Conservation (phyloP, 495 filamentous ascomycete genomes). For the Xylaria venustula region DNA sequence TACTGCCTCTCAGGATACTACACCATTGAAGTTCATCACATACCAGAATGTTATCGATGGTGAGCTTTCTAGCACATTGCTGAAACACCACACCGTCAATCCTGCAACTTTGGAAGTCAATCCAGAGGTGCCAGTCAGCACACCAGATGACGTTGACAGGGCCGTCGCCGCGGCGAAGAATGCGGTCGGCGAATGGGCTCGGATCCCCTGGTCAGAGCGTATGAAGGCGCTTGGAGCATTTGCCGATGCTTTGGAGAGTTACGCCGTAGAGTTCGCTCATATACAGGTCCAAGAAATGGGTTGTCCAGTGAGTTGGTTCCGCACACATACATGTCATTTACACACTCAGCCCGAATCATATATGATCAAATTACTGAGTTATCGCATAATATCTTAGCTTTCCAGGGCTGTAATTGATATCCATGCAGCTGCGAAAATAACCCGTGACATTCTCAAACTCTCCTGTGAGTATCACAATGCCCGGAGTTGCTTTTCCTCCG, state of each 20-base stretch:
- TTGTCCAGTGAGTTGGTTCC: not conserved
- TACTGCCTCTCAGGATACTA: not conserved
- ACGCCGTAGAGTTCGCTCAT: not conserved
- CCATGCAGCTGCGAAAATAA: not conserved
- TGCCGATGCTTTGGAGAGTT: not conserved
- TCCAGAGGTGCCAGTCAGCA: not conserved
- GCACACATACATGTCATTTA: not conserved
- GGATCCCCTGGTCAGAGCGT: not conserved
- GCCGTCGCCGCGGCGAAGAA: not conserved
- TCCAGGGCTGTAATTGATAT: not conserved
- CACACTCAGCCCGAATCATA: not conserved
- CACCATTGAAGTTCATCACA: not conserved
- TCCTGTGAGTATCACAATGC: not conserved
- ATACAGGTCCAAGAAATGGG: constrained; percentile 1
- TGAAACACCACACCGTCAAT: constrained; percentile 4
- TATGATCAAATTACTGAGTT: not conserved
- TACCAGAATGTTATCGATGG: constrained; percentile 9
- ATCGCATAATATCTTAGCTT: not conserved
- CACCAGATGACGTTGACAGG: not conserved
- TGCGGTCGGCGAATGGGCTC: not conserved
- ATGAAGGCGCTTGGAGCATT: not conserved
- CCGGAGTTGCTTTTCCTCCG: not conserved
- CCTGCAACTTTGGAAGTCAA: not conserved
- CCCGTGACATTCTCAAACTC: not conserved
- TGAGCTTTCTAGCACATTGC: not conserved